A percentile compares a stretch with the other conserved stretches of the same genome.
phyloP scores from a whole-genome alignment of 2,329 filamentous ascomycete species.

The Fusarium musae region DNA sequence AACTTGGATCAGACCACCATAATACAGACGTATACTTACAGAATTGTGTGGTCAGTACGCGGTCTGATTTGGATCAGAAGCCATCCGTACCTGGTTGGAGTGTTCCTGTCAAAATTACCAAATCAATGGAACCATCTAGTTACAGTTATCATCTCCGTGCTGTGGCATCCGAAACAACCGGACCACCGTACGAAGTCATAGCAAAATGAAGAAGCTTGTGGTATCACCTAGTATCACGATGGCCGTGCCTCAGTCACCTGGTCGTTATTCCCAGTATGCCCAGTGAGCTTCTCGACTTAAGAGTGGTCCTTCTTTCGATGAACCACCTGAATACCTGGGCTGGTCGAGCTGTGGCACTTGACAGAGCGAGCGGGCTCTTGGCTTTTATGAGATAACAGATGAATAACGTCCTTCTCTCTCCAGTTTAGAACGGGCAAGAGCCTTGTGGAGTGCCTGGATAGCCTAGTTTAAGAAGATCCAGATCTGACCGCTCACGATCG shows the following conservation, averaged over 20 bases:
- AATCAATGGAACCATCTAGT: conserved; percentile 27
- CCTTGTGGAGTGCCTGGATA: background rate
- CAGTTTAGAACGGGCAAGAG: background rate
- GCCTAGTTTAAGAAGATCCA: conserved; percentile 24
- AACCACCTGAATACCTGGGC: conserved; percentile 9
- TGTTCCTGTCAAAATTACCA: conserved; percentile 16
- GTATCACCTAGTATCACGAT: conserved; percentile 40
- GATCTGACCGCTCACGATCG: conserved; percentile 30
- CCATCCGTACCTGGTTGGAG: conserved; percentile 20
- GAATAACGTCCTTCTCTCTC: conserved; percentile 5
- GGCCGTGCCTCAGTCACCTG: conserved; percentile 8
- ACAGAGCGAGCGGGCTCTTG: conserved; percentile 9
- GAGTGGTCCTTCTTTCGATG: conserved; percentile 23
- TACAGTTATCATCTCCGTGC: conserved; percentile 28
- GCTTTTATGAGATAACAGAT: conserved; percentile 29
- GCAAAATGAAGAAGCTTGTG: conserved; percentile 16
- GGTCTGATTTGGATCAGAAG: conserved; percentile 20
- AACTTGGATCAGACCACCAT: conserved; percentile 46
- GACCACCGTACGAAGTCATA: conserved; percentile 5
- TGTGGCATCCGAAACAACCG: conserved; percentile 22
- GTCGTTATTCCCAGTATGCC: conserved; percentile 15
- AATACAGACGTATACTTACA: conserved; percentile 30
- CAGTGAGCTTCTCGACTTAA: conserved; percentile 16
- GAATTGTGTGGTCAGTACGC: conserved; percentile 12
- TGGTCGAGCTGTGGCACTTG: conserved; percentile 26